Evolutionary conservation across 2,329 filamentous ascomycete species (phyloP), one percentile per base, ranked within the genome.

Genomic region (Nothomitra cinnamomea): DNA sequence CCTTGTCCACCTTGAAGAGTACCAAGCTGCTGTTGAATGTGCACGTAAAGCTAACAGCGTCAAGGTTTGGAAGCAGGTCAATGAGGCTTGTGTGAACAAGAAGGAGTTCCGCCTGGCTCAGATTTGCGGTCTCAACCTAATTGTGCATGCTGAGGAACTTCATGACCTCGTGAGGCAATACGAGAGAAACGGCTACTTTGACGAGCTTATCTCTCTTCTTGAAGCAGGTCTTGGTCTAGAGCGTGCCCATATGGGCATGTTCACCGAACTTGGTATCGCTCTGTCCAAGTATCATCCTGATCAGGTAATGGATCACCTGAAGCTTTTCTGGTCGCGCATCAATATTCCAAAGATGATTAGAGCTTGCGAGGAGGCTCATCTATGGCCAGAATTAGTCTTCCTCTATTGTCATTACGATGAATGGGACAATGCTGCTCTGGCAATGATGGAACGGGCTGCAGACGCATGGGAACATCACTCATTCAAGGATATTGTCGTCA

Each of bases 381-480:
- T 98, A 32, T 98, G 92, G 92, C 90, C 92, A 0, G 92, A 98
- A 71, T 75, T 98, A 58, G 87, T 98, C 53, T 98, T 98, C 79
- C 78, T 95, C 61, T 96, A 96, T 75, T 87, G 87, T 67, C 92
- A 98, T 70, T 96, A 95, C 64, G 94, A 98, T 60, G 94, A 98
- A 66, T 95, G 85, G 69, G 94, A 98, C 70, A 96, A 98, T 64
- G 92, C 92, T 45, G 88, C 89, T 49, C 77, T 98, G 53, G 87
- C 92, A 17, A 95, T 98, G 73, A 98, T 98, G 79, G 92, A 98
- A 74, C 87, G 88, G 61, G 86, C 92, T 12, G 83, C 94, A 60
- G 94, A 96, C 73, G 89, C 92, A 1, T 98, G 92, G 92, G 94
- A 98, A 68, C 92, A 98, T 71, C 88, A 95, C 67, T 92, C 94